These are phyloP conservation scores for Phytophthora tentaculata DNA, from an alignment of 352 stramenopile species.

Conservation along the genomic window DNA sequence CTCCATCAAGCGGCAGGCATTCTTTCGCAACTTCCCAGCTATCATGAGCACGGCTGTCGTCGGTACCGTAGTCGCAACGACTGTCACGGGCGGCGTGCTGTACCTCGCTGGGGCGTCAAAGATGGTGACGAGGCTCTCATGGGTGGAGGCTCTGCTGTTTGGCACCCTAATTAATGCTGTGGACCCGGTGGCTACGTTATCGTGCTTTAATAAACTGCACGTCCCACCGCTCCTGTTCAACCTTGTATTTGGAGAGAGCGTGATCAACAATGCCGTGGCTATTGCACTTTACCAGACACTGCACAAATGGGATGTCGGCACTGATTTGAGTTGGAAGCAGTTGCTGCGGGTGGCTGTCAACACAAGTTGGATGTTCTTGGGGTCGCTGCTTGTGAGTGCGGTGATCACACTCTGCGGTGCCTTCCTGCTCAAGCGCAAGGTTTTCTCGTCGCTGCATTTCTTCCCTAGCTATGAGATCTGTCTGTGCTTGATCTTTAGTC, in stretches of 20 bases:
- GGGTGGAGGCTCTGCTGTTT: slow-evolving; percentile 93
- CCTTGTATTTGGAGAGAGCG: slow-evolving; percentile 95
- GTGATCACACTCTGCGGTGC: slow-evolving; percentile 74
- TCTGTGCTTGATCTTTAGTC: slow-evolving; percentile 83
- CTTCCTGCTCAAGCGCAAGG: slow-evolving; percentile 80
- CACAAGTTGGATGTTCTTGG: slow-evolving; percentile 78
- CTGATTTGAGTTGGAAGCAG: slow-evolving; percentile 67
- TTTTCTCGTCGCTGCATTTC: slow-evolving; percentile 75
- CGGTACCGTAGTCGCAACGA: slow-evolving; percentile 79
- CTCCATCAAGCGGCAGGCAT: slow-evolving; percentile 86
- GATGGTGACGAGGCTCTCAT: slow-evolving; percentile 77
- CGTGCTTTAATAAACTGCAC: slow-evolving; percentile 92
- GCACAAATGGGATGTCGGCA: slow-evolving; percentile 85
- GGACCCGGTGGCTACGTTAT: slow-evolving; percentile 94
- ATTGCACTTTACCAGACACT: slow-evolving; percentile 95
- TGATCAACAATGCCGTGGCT: slow-evolving; percentile 95
- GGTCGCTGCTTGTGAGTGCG: slow-evolving; percentile 75
- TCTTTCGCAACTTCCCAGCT: slow-evolving; percentile 87
- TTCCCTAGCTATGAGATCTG: slow-evolving; percentile 89
- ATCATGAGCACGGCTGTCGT: slow-evolving; percentile 87
- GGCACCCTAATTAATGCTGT: slow-evolving; percentile 93
- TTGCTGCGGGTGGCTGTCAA: slow-evolving; percentile 67
- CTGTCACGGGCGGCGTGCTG: slow-evolving; percentile 74
- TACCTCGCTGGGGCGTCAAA: slow-evolving; percentile 67
- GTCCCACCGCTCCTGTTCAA: slow-evolving; percentile 93